These are phyloP conservation scores for Solanum chiquidenum DNA, from an alignment of 257 asterid genomes.

Conservation along the genomic window DNA sequence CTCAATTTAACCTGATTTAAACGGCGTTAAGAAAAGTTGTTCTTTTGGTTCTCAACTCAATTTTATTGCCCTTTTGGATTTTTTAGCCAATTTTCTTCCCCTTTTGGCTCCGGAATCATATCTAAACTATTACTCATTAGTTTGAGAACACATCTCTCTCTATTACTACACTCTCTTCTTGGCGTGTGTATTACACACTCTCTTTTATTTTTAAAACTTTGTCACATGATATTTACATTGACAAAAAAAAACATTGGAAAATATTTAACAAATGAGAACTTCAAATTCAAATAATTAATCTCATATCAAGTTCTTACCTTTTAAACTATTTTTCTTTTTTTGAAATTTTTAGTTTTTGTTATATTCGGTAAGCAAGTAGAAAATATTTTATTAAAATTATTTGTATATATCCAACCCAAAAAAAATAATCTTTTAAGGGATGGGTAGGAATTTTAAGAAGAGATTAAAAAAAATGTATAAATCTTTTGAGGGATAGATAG, in stretches of 20 bases:
- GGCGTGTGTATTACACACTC: background rate
- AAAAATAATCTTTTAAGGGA: background rate
- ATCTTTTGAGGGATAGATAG: no score
- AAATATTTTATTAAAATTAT: no score
- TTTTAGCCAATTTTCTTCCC: background rate
- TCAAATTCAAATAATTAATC: background rate
- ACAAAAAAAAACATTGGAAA: no score
- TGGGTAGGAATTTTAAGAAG: background rate
- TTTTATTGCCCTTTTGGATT: no score
- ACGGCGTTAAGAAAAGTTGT: background rate
- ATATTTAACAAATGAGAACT: background rate
- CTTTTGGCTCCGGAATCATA: background rate
- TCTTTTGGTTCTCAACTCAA: background rate
- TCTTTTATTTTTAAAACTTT: no score
- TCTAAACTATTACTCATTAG: background rate
- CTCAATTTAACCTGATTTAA: background rate
- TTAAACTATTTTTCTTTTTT: no score
- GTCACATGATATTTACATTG: background rate
- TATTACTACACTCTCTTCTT: background rate
- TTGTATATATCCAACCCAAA: background rate
- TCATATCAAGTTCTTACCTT: background rate
- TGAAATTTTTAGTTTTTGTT: background rate
- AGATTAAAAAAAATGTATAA: no score
- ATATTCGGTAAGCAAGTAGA: background rate
- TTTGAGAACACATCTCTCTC: background rate